Conservation (phyloP, 306 rosid genomes). For the Clitoria ternatea region DNA sequence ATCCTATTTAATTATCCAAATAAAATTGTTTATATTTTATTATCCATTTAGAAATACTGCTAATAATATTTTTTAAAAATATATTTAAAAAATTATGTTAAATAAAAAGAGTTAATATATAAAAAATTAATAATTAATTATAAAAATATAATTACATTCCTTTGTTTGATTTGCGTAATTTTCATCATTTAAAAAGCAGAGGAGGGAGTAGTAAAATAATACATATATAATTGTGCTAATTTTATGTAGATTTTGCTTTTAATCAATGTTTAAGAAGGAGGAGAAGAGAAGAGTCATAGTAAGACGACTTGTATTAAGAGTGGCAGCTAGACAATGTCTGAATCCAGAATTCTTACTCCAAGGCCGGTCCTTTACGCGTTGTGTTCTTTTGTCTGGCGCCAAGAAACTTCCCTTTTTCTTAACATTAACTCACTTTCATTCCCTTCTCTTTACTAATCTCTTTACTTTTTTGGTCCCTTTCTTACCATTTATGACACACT, state of each 20-base stretch:
- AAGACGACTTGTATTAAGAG: neutral
- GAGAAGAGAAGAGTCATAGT: neutral
- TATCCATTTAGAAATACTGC: too few relatives aligned
- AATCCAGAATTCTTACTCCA: constrained; percentile 14
- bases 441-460: neutral
- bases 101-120: too few relatives aligned
- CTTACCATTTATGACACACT: neutral
- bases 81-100: too few relatives aligned
- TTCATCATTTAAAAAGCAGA: too few relatives aligned
- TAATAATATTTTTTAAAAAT: too few relatives aligned
- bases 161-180: too few relatives aligned
- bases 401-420: constrained; percentile 24
- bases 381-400: constrained; percentile 17
- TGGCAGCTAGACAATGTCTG: constrained; percentile 17
- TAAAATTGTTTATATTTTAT: too few relatives aligned
- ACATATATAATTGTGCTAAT: neutral
- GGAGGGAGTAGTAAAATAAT: too few relatives aligned
- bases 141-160: too few relatives aligned
- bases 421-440: neutral
- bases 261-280: neutral
- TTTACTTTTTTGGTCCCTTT: neutral
- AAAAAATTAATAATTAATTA: too few relatives aligned
- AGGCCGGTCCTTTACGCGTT: constrained; percentile 30
- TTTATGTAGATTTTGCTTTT: neutral
- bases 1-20: too few relatives aligned